phyloP scores from a whole-genome alignment of 1,284 basidiomycete species.

The Abortiporus biennis region DNA sequence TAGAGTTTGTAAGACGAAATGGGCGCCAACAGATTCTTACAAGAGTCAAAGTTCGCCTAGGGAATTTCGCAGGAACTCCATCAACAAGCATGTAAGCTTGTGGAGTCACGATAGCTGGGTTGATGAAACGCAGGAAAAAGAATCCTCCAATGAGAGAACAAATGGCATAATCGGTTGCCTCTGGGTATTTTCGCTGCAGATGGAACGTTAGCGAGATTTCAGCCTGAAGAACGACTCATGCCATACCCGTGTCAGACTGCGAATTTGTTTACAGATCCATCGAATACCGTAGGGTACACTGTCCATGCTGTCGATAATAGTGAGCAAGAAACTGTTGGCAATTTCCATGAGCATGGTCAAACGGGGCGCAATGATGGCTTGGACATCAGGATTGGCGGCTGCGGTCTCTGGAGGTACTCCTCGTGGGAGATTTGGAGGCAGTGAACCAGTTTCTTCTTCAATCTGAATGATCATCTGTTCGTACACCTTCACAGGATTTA shows the following conservation, averaged over 20 bases:
- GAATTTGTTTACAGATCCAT: constrained; percentile 99
- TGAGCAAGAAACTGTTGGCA: constrained; percentile 92
- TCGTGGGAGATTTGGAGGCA: constrained; percentile 86
- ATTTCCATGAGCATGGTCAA: constrained; percentile 99
- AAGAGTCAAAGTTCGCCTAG: constrained; percentile 90
- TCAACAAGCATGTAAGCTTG: constrained; percentile 99
- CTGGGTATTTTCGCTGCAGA: constrained; percentile 90
- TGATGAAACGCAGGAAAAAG: constrained; percentile 99
- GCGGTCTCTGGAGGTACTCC: constrained; percentile 94
- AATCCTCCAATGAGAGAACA: constrained; percentile 98
- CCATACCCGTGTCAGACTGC: constrained; percentile 88
- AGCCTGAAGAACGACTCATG: too few species aligned
- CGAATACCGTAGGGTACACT: constrained; percentile 97
- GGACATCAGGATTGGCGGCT: constrained; percentile 88
- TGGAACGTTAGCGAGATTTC: neutral
- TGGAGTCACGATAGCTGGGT: constrained; percentile 99
- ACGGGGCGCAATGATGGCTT: constrained; percentile 94
- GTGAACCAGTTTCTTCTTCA: constrained; percentile 89
- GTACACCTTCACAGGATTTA: constrained; percentile 98
- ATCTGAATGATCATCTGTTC: constrained; percentile 99
- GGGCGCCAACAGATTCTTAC: constrained; percentile 36
- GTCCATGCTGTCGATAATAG: constrained; percentile 98
- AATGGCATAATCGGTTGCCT: constrained; percentile 95
- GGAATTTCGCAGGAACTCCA: constrained; percentile 94
- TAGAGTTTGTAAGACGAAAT: too few species aligned